These are phyloP conservation scores for Calocybe indica DNA, from an alignment of 768 basidiomycete species.

Conservation along the genomic window DNA sequence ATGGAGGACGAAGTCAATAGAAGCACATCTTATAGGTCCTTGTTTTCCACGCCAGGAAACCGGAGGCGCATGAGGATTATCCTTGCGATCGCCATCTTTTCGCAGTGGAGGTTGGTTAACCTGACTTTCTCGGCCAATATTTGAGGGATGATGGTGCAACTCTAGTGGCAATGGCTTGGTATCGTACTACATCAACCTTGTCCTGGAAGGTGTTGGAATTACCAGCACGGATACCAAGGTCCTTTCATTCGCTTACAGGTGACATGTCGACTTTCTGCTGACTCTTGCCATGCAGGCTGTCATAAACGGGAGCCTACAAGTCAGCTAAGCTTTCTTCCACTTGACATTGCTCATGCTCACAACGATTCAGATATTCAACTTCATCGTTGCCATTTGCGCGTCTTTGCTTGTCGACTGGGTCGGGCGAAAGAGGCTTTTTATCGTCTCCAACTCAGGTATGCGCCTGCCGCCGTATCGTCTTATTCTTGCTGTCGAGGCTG, in stretches of 20 bases:
- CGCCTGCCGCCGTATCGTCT: not conserved
- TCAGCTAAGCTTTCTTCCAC: conserved; percentile 10
- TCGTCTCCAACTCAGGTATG: conserved; percentile 52
- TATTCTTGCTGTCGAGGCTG: not conserved
- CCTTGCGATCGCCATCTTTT: conserved; percentile 61
- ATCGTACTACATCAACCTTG: conserved; percentile 68
- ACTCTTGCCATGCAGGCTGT: conserved; percentile 19
- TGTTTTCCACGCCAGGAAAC: conserved; percentile 63
- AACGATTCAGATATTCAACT: conserved; percentile 49
- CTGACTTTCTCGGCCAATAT: not conserved
- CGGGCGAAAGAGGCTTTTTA: conserved; percentile 65
- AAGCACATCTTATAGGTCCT: conserved; percentile 41
- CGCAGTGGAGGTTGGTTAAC: conserved; percentile 60
- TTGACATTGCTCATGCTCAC: not conserved
- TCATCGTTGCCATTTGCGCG: conserved; percentile 50
- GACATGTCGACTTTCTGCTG: not conserved
- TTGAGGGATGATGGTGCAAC: not conserved
- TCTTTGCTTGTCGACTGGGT: conserved; percentile 61
- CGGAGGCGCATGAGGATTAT: conserved; percentile 63
- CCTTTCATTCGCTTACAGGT: not conserved
- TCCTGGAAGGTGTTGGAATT: conserved; percentile 62
- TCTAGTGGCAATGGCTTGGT: conserved; percentile 61
- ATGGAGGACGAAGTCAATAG: conserved; percentile 51
- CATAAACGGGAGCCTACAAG: conserved; percentile 62
- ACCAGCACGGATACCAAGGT: conserved; percentile 39